Evolutionary conservation across 2,329 filamentous ascomycete species (phyloP).

Genomic region (Didymella sp.): DNA sequence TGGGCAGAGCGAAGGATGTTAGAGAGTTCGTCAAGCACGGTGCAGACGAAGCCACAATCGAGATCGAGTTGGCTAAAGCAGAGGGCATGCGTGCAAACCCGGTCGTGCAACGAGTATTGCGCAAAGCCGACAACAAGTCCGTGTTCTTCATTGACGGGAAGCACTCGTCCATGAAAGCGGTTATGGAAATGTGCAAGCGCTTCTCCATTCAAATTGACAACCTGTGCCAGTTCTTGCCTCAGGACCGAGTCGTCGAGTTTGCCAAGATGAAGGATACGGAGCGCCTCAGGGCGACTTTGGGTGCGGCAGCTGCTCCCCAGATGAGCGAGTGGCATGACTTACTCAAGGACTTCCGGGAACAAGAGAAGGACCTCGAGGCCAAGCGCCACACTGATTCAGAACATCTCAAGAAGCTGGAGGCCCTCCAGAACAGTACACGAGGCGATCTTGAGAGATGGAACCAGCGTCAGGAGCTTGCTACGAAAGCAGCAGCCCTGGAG

Average conservation of each 20-base stretch:
- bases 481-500: slow-evolving; percentile 69
- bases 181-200: slow-evolving; percentile 71
- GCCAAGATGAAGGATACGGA: slow-evolving; percentile 82
- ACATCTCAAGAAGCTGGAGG: slow-evolving; percentile 70
- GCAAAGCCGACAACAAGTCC: slow-evolving; percentile 79
- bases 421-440: slow-evolving; percentile 75
- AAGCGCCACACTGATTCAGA: slow-evolving; percentile 67
- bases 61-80: slow-evolving; percentile 83
- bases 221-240: slow-evolving; percentile 93
- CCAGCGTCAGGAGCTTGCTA: slow-evolving; percentile 73
- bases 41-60: slow-evolving; percentile 76
- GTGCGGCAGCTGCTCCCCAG: slow-evolving; percentile 81
- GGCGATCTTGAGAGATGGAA: slow-evolving; percentile 83
- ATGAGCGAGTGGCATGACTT: slow-evolving; percentile 80
- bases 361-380: slow-evolving; percentile 70
- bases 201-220: slow-evolving; percentile 97
- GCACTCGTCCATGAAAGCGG: slow-evolving; percentile 64
- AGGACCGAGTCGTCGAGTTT: slow-evolving; percentile 95
- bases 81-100: slow-evolving; percentile 67
- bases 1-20: slow-evolving; percentile 84
- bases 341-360: slow-evolving; percentile 72
- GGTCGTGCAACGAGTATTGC: slow-evolving; percentile 77
- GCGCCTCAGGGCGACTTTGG: slow-evolving; percentile 82
- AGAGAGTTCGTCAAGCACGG: slow-evolving; percentile 95
- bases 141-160: slow-evolving; percentile 79